Evolutionary conservation across 2,329 filamentous ascomycete genomes (phyloP).

Genomic region (Madurella mycetomatis): DNA sequence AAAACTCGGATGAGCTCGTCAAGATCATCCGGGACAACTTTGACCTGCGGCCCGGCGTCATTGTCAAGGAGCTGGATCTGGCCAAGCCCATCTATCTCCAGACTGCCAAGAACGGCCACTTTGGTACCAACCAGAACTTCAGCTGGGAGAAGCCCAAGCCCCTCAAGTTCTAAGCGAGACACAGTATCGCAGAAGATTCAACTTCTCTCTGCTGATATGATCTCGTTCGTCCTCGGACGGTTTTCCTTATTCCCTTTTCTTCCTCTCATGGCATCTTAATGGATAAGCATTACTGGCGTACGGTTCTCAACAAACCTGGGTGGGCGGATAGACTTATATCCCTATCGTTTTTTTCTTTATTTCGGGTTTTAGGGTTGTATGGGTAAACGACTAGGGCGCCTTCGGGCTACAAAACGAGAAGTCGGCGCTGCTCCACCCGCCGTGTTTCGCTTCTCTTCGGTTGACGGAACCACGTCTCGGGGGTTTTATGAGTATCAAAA

Average conservation of each 20-base stretch:
- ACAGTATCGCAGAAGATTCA: slow-evolving; percentile 30
- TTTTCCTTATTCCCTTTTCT: slow-evolving; percentile 13
- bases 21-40: slow-evolving; percentile 95
- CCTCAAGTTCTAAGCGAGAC: slow-evolving; percentile 72
- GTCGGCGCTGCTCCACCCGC: slow-evolving; percentile 8
- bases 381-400: slow-evolving; percentile 16
- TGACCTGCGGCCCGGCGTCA: slow-evolving; percentile 95
- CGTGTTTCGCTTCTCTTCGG: slow-evolving; percentile 19
- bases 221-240: slow-evolving; percentile 24
- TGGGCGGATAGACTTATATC: slow-evolving; percentile 29
- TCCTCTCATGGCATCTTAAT: slow-evolving; percentile 21
- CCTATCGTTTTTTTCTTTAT: slow-evolving; percentile 18
- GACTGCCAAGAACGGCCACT: slow-evolving; percentile 99
- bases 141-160: slow-evolving; percentile 97
- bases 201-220: slow-evolving; percentile 28
- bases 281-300: slow-evolving; percentile 32
- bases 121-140: slow-evolving; percentile 94
- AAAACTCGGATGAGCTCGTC: slow-evolving; percentile 88
- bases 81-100: slow-evolving; percentile 95
- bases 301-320: slow-evolving; percentile 36
- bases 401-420: slow-evolving; percentile 7
- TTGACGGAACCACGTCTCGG: slow-evolving; percentile 16
- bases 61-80: slow-evolving; percentile 94
- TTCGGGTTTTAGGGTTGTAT: slow-evolving; percentile 19
- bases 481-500: slow-evolving; percentile 22